Base-by-base conservation (phyloP, 305 asterid genomes). In the Fraxinus albicans region DNA sequence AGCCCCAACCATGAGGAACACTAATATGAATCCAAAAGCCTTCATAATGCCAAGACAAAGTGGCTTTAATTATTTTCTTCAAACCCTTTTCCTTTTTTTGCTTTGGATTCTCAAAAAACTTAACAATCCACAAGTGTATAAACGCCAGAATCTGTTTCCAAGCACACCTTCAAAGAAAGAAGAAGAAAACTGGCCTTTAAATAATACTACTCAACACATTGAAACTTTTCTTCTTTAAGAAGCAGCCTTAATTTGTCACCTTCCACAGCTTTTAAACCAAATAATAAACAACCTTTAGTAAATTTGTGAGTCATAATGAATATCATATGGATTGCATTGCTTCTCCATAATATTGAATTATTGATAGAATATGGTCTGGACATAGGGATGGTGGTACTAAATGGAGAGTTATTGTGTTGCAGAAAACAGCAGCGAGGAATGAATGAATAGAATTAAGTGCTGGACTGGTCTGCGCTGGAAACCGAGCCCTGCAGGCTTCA, bases 1-100 rank as follows among this genome's bases (percentile, higher is more conserved):
- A 23, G 86, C 34, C 82, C 87, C 87, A 73, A 89, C 86, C 38
- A 88, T 73, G 87, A 89, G 78, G 73, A 92, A 77, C 89, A 91
- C 31, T 80, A 91, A 83, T 89, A 86, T 87, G 53, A 83, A 73
- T 77, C 91, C 92, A 89, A 90, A 87, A 81, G 77, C 79, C 89
- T 88, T 93, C 98, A 91, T 93, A 76, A 33, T 86, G 73, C 83
- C 79, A 79, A 63, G 34, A 80, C 6, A 23, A 77, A 70, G 47
- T 6, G 36, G 77, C 79, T 89, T 88, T 93, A 96, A 91, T 92
- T 73, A 73, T 42, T 70, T 6, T 3, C 75, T 74, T 15, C 21
- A 47, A 55, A 76, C n/a, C 53, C 33, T 12, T 44, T 12, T 12
- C 55, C 55, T 29, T 3, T 12, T 44, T 44, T 12, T 44, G 55